Base-by-base conservation (phyloP, 331 rosid genomes). In the Malus hybrid region DNA sequence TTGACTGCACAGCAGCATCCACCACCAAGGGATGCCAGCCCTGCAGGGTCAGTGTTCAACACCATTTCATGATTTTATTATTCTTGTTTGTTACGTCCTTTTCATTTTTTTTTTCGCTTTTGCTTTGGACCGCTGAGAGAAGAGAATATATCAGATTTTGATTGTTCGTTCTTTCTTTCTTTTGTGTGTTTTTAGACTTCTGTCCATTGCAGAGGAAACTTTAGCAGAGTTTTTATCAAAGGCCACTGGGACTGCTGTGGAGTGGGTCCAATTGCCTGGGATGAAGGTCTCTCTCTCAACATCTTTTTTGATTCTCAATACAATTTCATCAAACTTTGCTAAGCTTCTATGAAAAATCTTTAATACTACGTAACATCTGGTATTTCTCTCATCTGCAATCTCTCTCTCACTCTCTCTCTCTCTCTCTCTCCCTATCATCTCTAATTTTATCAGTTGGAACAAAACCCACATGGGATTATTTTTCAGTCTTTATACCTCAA, bases 231-330 rank as follows among this genome's bases (percentile, higher is more conserved):
- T 95, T 95, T 93, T 95, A 63, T 95, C 99, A 44, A 95, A 95
- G 97, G 99, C 99, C 69, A 95, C 99, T 79, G 99, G 99, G 83
- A 95, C 99, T 85, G 99, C 99, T 73, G 97, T 95, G 79, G 99
- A 95, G 97, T 95, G 99, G 99, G 96, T 95, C 97, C 99, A 95
- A 89, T 82, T 95, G 97, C 99, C 99, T 84, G 99, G 99, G 88
- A 95, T 95, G 99, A 95, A 95, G 99, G 99, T 93, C 66, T 67
- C 73, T 71, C 14, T 63, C 62, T 32, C 27, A 33, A 61, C 56
- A 27, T 36, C 32, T 65, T 79, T 76, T 83, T 75, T 44, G 20
- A n/a, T 29, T 73, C 15, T 76, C 73, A 63, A 75, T 65, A 39
- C 24, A 54, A 2, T 73, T 76, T 19, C 36, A 59, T 69, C 71